Evolutionary conservation across 2,329 filamentous ascomycete genomes (phyloP), one percentile per base, ranked within the genome.

Genomic region (Colletotrichum euphorbiae): DNA sequence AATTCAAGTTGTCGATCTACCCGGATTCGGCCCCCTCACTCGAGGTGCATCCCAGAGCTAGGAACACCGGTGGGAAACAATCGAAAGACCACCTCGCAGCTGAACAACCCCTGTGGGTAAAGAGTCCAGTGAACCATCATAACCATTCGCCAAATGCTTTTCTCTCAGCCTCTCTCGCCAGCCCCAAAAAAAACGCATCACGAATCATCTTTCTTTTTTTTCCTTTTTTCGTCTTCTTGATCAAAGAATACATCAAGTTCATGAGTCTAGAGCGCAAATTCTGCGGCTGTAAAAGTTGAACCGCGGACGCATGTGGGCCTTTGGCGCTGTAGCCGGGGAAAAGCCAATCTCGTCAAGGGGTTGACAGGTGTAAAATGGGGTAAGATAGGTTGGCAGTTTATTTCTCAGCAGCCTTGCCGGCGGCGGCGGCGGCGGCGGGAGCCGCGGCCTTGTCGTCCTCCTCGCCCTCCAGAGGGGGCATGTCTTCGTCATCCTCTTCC

Each of bases 391-490:
- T 45, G n/a, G 13, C n/a, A 42, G 21, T 38, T 64, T 69, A 70
- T 61, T 70, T 71, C 69, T 62, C 67, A 9, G 67, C 58, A 55
- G 56, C 43, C 55, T 58, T 67, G 56, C 67, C 62, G 40, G 59
- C 73, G 69, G 24, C 21, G 21, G 59, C 73, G 69, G 24, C 21
- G 21, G 21, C 24, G 24, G 79, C 79, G 40, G 77, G 78, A 63
- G 82, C 81, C 45, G 74, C 75, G 58, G 77, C 77, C 69, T 78
- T 77, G 62, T 75, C 77, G 7, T 75, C 76, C 43, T 85, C 86
- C 69, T 89, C 89, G 31, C 85, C 90, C 79, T 93, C 91, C 56
- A 97, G 89, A 73, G 88, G 89, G 66, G 94, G 93, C 90, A 97
- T 94, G n/a, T 95, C 93, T 4, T 93, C 92, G 59, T 93, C 91